Conservation (phyloP, 2,329 filamentous ascomycete genomes). For the Ustulina deusta region DNA sequence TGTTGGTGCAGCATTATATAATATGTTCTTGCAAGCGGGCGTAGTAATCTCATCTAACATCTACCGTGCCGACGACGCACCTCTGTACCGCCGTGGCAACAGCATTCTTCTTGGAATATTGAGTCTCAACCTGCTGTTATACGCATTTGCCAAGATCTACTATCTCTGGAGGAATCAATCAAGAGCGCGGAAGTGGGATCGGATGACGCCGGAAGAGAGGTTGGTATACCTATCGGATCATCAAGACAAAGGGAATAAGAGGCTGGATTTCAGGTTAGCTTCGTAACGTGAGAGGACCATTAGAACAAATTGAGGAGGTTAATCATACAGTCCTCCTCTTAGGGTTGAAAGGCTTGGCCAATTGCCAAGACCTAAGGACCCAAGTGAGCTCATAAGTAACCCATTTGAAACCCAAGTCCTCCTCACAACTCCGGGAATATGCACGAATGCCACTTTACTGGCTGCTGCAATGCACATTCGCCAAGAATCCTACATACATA, state of each 20-base stretch:
- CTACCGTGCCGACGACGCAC: slow-evolving; percentile 66
- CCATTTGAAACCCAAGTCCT: too few relatives aligned
- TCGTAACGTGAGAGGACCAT: slow-evolving; percentile 32
- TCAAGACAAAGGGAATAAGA: slow-evolving; percentile 58
- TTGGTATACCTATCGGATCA: slow-evolving; percentile 61
- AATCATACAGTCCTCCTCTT: background rate
- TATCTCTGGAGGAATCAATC: slow-evolving; percentile 63
- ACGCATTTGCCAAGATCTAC: slow-evolving; percentile 62
- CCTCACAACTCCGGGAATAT: too few relatives aligned
- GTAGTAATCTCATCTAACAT: slow-evolving; percentile 56
- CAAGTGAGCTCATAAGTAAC: background rate
- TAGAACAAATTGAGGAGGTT: background rate
- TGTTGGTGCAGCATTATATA: slow-evolving; percentile 69
- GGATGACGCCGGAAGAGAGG: slow-evolving; percentile 61
- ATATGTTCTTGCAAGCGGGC: slow-evolving; percentile 57
- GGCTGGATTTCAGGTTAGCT: slow-evolving; percentile 58
- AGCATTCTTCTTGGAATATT: slow-evolving; percentile 64
- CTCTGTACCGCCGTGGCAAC: slow-evolving; percentile 66
- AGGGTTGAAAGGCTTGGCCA: too few relatives aligned
- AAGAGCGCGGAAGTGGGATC: slow-evolving; percentile 59
- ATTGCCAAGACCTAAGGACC: background rate
- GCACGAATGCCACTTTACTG: background rate
- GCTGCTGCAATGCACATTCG: background rate
- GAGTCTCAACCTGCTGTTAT: slow-evolving; percentile 62
- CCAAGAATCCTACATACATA: background rate